Evolutionary conservation across 192 early-diverging fungal genomes (phyloP).

Genomic region (Umbelopsis vinacea): DNA sequence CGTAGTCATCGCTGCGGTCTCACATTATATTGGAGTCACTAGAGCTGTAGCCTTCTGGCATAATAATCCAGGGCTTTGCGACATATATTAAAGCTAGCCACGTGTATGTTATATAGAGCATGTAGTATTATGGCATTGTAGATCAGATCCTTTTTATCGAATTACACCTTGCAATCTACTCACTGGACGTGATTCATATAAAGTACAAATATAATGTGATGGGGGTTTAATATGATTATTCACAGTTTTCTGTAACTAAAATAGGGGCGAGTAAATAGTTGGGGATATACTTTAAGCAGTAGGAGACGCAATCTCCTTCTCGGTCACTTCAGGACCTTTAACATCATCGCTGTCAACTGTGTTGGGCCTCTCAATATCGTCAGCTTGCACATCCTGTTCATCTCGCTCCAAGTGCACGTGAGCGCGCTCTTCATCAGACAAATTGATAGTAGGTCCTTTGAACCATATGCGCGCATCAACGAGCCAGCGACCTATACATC

Average conservation of each 20-base stretch:
- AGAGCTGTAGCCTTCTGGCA: constrained; percentile 63
- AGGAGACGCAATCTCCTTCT: background rate
- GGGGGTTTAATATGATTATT: too few relatives aligned
- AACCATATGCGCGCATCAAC: constrained; percentile 52
- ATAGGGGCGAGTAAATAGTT: too few relatives aligned
- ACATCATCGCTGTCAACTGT: background rate
- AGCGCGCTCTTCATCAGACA: constrained; percentile 15
- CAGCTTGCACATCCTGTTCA: background rate
- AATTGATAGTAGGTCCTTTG: constrained; percentile 46
- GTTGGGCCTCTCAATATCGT: background rate
- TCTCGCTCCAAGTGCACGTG: constrained; percentile 24
- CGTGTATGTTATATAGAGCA: background rate
- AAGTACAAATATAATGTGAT: too few relatives aligned
- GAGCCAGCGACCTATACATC: constrained; percentile 42
- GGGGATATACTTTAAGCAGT: background rate
- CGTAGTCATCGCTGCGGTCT: constrained; percentile 72
- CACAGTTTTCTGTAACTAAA: too few relatives aligned
- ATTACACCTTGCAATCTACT: too few relatives aligned
- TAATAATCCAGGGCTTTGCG: constrained; percentile 25
- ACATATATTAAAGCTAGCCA: background rate
- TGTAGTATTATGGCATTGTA: background rate
- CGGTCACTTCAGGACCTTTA: background rate
- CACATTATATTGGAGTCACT: constrained; percentile 74
- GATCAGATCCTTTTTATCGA: too few relatives aligned
- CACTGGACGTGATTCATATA: too few relatives aligned